These are phyloP conservation scores for Monosporascus sp. DNA, from an alignment of 2,329 filamentous ascomycete species.

Conservation along the genomic window DNA sequence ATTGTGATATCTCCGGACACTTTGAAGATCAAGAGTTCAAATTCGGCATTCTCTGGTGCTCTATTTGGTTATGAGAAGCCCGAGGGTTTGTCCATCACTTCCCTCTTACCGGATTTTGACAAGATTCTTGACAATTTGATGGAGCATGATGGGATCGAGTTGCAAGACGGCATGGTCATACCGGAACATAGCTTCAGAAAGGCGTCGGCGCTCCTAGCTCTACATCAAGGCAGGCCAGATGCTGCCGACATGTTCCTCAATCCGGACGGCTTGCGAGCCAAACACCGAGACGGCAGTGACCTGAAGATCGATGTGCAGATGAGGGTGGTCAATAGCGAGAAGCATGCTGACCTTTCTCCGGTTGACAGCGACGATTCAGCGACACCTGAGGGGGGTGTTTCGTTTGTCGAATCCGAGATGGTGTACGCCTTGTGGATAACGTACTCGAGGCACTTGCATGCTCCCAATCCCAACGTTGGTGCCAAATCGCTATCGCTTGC, in stretches of 20 bases:
- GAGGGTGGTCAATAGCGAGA: slow-evolving; percentile 89
- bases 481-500: slow-evolving; percentile 59
- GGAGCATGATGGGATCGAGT: slow-evolving; percentile 76
- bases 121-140: slow-evolving; percentile 74
- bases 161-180: slow-evolving; percentile 92
- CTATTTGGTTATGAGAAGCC: slow-evolving; percentile 85
- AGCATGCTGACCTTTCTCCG: slow-evolving; percentile 39
- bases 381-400: slow-evolving; percentile 37
- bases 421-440: slow-evolving; percentile 97
- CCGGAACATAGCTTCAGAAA: slow-evolving; percentile 94
- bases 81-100: slow-evolving; percentile 72
- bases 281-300: slow-evolving; percentile 84
- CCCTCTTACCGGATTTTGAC: slow-evolving; percentile 83
- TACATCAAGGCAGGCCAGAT: slow-evolving; percentile 78
- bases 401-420: slow-evolving; percentile 60
- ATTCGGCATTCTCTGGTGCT: slow-evolving; percentile 88
- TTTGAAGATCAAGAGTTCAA: slow-evolving; percentile 82
- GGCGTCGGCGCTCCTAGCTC: slow-evolving; percentile 75
- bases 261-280: slow-evolving; percentile 77
- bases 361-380: slow-evolving; percentile 26
- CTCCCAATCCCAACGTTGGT: slow-evolving; percentile 56
- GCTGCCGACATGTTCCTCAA: slow-evolving; percentile 73
- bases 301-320: slow-evolving; percentile 95
- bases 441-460: slow-evolving; percentile 88
- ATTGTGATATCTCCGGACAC: slow-evolving; percentile 79